Conservation (phyloP, 1,139 yeast genomes). For the Lipomyces yarrowii region DNA sequence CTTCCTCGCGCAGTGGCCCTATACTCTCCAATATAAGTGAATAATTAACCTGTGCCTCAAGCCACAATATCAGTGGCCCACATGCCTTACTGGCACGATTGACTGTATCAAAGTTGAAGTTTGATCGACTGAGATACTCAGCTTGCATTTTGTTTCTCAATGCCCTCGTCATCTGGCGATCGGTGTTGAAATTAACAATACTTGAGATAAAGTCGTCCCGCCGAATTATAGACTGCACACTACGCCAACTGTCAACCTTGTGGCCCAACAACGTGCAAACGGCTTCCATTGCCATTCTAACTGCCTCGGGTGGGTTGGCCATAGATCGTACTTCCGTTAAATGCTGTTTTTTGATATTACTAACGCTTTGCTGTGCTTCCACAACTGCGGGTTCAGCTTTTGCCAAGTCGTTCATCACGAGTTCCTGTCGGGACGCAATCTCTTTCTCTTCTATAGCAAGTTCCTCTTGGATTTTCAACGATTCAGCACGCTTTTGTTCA, state of each 20-base stretch:
- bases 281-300: conserved; percentile 82
- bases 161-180: conserved; percentile 57
- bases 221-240: conserved; percentile 78
- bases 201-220: conserved; percentile 85
- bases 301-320: conserved; percentile 89
- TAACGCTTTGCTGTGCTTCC: conserved; percentile 86
- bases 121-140: conserved; percentile 62
- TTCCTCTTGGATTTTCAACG: conserved; percentile 72
- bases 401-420: conserved; percentile 65
- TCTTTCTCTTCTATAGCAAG: conserved; percentile 67
- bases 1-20: conserved; percentile 76
- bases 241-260: conserved; percentile 72
- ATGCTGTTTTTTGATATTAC: conserved; percentile 89
- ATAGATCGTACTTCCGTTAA: conserved; percentile 86
- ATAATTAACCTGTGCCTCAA: conserved; percentile 77
- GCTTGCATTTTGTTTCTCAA: conserved; percentile 59
- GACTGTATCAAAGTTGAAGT: conserved; percentile 71
- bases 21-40: conserved; percentile 68
- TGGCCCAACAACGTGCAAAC: conserved; percentile 83
- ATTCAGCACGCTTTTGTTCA: conserved; percentile 85
- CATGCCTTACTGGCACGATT: conserved; percentile 93
- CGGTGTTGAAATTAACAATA: conserved; percentile 75
- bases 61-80: conserved; percentile 92
- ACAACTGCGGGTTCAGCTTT: conserved; percentile 81
- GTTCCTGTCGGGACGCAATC: conserved; percentile 56